Conservation (phyloP, 2,329 filamentous ascomycete species). For the Hypoxylon sp. region DNA sequence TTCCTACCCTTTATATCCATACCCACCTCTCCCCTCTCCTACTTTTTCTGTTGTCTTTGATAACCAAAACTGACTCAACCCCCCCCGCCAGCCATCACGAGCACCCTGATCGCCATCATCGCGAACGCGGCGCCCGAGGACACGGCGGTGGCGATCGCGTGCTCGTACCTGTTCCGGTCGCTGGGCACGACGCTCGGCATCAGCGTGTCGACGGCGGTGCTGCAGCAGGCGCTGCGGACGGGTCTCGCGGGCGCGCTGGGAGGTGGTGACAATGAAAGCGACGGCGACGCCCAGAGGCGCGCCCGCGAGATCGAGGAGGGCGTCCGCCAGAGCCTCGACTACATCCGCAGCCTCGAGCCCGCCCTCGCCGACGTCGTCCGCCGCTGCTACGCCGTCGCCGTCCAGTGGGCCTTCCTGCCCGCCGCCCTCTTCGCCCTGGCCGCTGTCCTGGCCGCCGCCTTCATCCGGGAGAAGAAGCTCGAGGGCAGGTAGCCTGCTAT, state of each 20-base stretch:
- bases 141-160: slow-evolving; percentile 78
- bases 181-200: slow-evolving; percentile 80
- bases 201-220: slow-evolving; percentile 73
- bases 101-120: slow-evolving; percentile 74
- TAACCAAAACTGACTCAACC: slow-evolving; percentile 57
- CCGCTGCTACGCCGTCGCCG: slow-evolving; percentile 67
- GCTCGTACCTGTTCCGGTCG: slow-evolving; percentile 81
- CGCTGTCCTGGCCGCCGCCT: slow-evolving; percentile 54
- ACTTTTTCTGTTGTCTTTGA: no score
- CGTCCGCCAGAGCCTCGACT: slow-evolving; percentile 75
- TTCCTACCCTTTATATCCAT: background rate
- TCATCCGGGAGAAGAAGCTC: slow-evolving; percentile 65
- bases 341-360: slow-evolving; percentile 70
- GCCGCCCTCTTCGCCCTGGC: slow-evolving; percentile 48
- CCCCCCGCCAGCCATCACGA: slow-evolving; percentile 75
- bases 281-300: slow-evolving; percentile 61
- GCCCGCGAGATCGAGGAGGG: slow-evolving; percentile 71
- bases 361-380: slow-evolving; percentile 66
- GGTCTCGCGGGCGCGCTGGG: slow-evolving; percentile 61
- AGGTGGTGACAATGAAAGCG: no score
- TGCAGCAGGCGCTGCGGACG: slow-evolving; percentile 72
- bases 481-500: slow-evolving; percentile 37
- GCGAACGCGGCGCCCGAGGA: slow-evolving; percentile 73
- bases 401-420: slow-evolving; percentile 52
- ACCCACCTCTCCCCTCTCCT: background rate